Evolutionary conservation across 208 protist species (phyloP), one percentile per base, ranked within the genome.

Genomic region (Acanthamoeba lenticulata): DNA sequence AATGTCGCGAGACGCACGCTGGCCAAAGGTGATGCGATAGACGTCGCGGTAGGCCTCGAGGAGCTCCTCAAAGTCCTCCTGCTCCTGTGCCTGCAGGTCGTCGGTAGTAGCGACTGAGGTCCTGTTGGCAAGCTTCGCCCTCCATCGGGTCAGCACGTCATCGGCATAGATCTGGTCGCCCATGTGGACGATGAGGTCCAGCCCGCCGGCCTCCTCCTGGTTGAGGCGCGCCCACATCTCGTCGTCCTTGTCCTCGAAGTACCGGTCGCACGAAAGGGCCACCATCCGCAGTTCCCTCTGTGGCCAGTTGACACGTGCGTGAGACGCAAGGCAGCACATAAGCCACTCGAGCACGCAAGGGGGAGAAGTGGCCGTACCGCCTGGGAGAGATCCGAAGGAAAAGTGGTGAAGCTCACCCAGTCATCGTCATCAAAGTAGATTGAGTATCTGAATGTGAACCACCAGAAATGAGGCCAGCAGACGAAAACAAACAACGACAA

Each of bases 111-210:
- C 7, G 13, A 40, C 69, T 79, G 69, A 34, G 44, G 77, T 57
- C 77, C 32, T 1, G 77, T 60, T 72, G n/a, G 1, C 34, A 34
- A 86, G 40, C 47, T 34, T 47, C 6, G 1, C 9, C 32, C 27
- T 42, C 44, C 47, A 86, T 24, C 29, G n/a, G 47, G 15, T 1
- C 32, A 86, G 27, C 5, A 86, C 42, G 24, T 38, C 47, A 52
- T 86, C 77, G 44, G 77, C 77, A 34, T 86, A 86, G 40, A 86
- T 86, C 47, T 86, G 77, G 77, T 86, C 77, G 3, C 77, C 77
- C 47, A 47, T 57, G 27, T 86, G 77, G 38, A 86, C 47, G 77
- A 86, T 57, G 7, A 86, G n/a, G 36, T 86, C 77, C 32, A 47
- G 27, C 32, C 49, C 77, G 1, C 44, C 77, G 19, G 34, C 77